A percentile compares a stretch with the other conserved stretches of the same genome.
Conservation (phyloP, 345 rosid species). For the Populus nigra region DNA sequence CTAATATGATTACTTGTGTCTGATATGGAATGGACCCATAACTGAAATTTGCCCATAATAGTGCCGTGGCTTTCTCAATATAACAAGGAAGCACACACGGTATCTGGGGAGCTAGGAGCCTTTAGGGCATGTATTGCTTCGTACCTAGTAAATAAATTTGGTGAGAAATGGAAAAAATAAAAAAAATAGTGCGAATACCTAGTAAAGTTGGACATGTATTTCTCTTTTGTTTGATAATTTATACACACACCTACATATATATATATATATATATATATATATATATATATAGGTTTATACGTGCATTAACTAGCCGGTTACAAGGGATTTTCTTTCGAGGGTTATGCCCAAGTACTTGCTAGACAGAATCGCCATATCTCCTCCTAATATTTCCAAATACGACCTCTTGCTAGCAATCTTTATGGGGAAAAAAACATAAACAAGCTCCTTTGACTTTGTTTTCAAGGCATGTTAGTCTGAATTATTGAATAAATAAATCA, state of each 20-base stretch:
- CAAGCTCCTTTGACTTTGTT: background rate
- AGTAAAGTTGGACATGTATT: background rate
- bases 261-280: too few species aligned
- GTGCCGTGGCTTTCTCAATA: background rate
- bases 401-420: background rate
- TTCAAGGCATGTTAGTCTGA: background rate
- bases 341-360: background rate
- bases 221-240: too few species aligned
- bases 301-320: background rate
- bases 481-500: slow-evolving; percentile 5
- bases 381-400: too few species aligned
- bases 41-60: slow-evolving; percentile 22
- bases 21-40: slow-evolving; percentile 32
- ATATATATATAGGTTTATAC: too few species aligned
- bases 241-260: background rate
- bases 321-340: background rate
- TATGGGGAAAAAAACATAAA: too few species aligned
- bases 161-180: background rate
- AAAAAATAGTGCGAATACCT: too few species aligned
- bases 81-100: background rate
- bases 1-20: slow-evolving; percentile 20
- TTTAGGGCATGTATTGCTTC: background rate
- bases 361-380: background rate
- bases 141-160: background rate
- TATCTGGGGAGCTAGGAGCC: background rate